These are phyloP conservation scores for Exophiala sp. DNA, from an alignment of 2,329 filamentous ascomycete genomes.

Conservation along the genomic window DNA sequence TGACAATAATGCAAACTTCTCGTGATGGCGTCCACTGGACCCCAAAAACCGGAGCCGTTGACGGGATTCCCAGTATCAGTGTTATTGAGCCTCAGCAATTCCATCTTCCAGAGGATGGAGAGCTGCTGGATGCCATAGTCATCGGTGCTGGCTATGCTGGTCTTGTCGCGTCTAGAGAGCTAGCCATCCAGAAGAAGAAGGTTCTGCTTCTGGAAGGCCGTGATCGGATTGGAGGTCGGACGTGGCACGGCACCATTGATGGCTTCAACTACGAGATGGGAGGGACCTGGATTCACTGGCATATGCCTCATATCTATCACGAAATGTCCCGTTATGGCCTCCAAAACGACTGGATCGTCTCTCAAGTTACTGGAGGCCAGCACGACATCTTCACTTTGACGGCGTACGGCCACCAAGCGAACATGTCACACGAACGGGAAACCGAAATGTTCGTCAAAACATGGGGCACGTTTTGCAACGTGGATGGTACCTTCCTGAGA, in stretches of 20 bases:
- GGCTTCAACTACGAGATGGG: conserved; percentile 49
- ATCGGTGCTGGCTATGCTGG: conserved; percentile 35
- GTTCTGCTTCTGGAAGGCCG: conserved; percentile 48
- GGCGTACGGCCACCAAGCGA: neutral
- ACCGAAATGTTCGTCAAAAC: neutral
- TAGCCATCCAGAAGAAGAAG: conserved; percentile 31
- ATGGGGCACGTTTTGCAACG: conserved; percentile 43
- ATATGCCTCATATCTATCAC: conserved; percentile 41
- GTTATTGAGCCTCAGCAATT: neutral
- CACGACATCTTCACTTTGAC: neutral
- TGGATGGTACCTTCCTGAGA: conserved; percentile 41
- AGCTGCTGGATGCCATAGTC: conserved; percentile 23
- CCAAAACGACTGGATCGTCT: conserved; percentile 38
- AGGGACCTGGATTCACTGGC: conserved; percentile 50
- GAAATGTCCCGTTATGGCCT: conserved; percentile 47
- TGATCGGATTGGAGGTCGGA: conserved; percentile 49
- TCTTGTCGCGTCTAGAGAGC: conserved; percentile 32
- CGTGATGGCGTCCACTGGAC: conserved; percentile 43
- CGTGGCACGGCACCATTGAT: conserved; percentile 41
- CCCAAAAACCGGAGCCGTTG: neutral
- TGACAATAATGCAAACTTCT: too few relatives aligned
- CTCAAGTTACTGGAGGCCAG: conserved; percentile 28
- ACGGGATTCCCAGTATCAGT: neutral
- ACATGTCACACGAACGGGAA: neutral
- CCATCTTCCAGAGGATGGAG: neutral